Evolutionary conservation across 805 yeast genomes (phyloP).

Genomic region (Kluyveromyces aestuarii): DNA sequence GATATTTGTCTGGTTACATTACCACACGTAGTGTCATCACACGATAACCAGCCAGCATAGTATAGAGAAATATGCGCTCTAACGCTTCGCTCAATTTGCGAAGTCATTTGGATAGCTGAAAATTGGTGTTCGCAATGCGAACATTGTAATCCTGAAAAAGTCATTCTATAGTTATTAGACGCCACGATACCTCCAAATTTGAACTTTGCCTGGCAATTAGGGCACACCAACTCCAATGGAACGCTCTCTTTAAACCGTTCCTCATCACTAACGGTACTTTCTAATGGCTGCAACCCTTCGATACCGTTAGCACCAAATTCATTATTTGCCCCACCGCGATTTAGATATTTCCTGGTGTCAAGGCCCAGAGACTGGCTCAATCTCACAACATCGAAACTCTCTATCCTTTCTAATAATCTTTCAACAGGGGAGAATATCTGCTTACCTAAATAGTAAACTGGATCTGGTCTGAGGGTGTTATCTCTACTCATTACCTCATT

Average conservation of each 20-base stretch:
- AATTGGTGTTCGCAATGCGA: constrained; percentile 46
- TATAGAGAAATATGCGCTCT: constrained; percentile 63
- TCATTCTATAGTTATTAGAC: constrained; percentile 50
- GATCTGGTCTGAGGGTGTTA: constrained; percentile 55
- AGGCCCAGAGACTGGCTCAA: constrained; percentile 72
- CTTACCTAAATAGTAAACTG: constrained; percentile 70
- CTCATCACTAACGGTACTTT: constrained; percentile 67
- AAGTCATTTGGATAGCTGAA: constrained; percentile 44
- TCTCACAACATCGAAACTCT: constrained; percentile 75
- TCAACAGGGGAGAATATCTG: constrained; percentile 89
- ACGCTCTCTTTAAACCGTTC: constrained; percentile 71
- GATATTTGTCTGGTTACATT: constrained; percentile 73
- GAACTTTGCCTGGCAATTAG: constrained; percentile 48
- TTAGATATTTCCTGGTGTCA: constrained; percentile 54
- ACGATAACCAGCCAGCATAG: constrained; percentile 77
- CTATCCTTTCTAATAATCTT: constrained; percentile 74
- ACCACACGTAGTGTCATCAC: constrained; percentile 83
- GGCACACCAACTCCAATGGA: constrained; percentile 48
- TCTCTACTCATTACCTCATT: constrained; percentile 56
- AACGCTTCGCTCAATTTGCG: constrained; percentile 68
- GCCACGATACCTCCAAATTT: constrained; percentile 67
- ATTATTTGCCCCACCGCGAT: constrained; percentile 25
- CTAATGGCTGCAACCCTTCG: constrained; percentile 59
- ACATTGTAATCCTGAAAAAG: constrained; percentile 67
- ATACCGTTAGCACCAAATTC: constrained; percentile 17